These are phyloP conservation scores for Leptographium galeiforme DNA, from an alignment of 2,329 filamentous ascomycete genomes.

Conservation along the genomic window DNA sequence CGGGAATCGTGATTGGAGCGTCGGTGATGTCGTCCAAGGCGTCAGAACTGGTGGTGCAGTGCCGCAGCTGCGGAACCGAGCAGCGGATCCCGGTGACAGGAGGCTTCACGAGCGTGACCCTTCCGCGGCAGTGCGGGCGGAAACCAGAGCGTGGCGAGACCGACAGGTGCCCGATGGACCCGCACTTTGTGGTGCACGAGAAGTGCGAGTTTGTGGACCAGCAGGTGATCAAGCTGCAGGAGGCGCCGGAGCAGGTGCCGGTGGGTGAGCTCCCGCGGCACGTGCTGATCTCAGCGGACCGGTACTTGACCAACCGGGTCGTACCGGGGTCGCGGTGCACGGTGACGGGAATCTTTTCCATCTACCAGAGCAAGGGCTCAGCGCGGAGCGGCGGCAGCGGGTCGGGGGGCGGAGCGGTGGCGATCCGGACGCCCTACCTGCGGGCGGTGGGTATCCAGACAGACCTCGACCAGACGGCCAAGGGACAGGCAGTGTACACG, in stretches of 20 bases:
- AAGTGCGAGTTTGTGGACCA: slow-evolving; percentile 92
- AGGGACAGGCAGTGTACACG: slow-evolving; percentile 70
- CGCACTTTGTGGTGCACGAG: slow-evolving; percentile 92
- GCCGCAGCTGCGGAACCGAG: slow-evolving; percentile 67
- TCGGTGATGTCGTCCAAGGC: slow-evolving; percentile 96
- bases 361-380: slow-evolving; percentile 83
- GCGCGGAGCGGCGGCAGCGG: slow-evolving; percentile 43
- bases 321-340: slow-evolving; percentile 91
- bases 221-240: slow-evolving; percentile 94
- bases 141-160: slow-evolving; percentile 31
- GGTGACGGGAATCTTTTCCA: slow-evolving; percentile 94
- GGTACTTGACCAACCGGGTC: slow-evolving; percentile 88
- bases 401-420: slow-evolving; percentile 65
- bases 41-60: slow-evolving; percentile 73
- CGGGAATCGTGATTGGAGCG: slow-evolving; percentile 93
- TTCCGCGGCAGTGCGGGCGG: slow-evolving; percentile 67
- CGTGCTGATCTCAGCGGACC: slow-evolving; percentile 90
- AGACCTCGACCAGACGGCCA: slow-evolving; percentile 78
- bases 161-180: slow-evolving; percentile 78
- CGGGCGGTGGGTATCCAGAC: slow-evolving; percentile 85
- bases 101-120: slow-evolving; percentile 75
- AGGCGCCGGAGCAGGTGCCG: slow-evolving; percentile 92
- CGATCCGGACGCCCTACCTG: slow-evolving; percentile 89
- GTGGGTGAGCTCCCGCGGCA: slow-evolving; percentile 92
- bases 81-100: slow-evolving; percentile 61